Base-by-base conservation (phyloP, 257 asterid genomes). In the Plantago major region DNA sequence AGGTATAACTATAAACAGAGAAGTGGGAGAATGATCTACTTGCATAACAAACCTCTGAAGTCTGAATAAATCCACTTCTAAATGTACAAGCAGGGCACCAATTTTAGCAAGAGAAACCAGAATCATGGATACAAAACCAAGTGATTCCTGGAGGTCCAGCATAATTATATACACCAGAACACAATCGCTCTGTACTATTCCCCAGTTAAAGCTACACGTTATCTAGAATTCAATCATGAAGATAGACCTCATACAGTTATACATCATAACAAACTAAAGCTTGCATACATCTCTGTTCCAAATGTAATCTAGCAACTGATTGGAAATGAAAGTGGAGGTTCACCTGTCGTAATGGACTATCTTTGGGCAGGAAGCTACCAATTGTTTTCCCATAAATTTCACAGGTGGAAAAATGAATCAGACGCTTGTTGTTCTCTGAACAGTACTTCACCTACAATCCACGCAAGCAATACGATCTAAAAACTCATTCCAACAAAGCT, bases 341-440 rank as follows among this genome's bases (percentile, higher is more conserved):
- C 68, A 86, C 97, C 95, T 86, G 78, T 47, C 94, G 81, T 71
- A 84, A 48, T 14, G 90, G 90, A 74, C 93, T 87, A 65, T 90
- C 95, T 63, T 90, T 83, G 61, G 97, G 96, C 61, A 90, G 75
- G 73, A 73, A 90, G 69, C 76, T 58, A 64, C 96, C 97, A 62
- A 85, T 77, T 0, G 95, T 89, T 78, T 89, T 89, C 76, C 97
- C 97, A 58, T 89, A 89, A 66, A 89, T 76, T 69, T 89, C 97
- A 79, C 97, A 89, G 38, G 97, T 89, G 37, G 97, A 89, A 63
- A 89, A 89, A 75, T 90, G 97, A 68, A 90, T 90, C 67, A 90
- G 92, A 38, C 96, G 90, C 81, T 90, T 90, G 62, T 78, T 63
- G 67, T 90, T 90, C 60, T 84, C 97, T 0, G 97, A 90, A 66